Evolutionary conservation across 352 stramenopile species (phyloP), one percentile per base, ranked within the genome.

Genomic region (Blastocystis sp.): DNA sequence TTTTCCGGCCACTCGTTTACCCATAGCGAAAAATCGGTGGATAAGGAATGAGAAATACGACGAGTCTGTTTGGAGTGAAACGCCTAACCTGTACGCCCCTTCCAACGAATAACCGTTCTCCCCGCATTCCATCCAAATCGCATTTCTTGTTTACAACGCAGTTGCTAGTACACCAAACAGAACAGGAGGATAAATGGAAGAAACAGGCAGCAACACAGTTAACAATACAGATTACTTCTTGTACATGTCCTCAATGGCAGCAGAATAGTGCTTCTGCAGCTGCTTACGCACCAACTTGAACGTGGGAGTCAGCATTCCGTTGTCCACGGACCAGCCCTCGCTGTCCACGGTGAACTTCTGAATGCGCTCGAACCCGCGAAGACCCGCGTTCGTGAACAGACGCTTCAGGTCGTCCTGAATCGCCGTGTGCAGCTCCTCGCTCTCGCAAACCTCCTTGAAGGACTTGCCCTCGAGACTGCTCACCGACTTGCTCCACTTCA

Each of bases 271-370:
- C 66, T 94, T 92, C 50, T 93, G 92, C 19, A 95, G 92, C 88
- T 97, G 91, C 41, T 93, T 93, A 0, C 96, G 93, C 92, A 98
- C 98, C 90, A 98, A 93, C 91, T 98, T 98, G 92, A 98, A 98
- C 1, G 96, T 98, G 21, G 96, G 96, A 19, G 96, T 98, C 41
- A 97, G 91, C 45, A 98, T 92, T 70, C 94, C 93, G 91, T 97
- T 98, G 62, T 98, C 95, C 13, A 95, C 92, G 0, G 92, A 94
- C 91, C 98, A 98, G 12, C 94, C 91, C 51, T 95, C 93, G 4
- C 93, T 79, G 90, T 96, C 92, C 55, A 98, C 82, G 80, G 95
- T 91, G 26, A 98, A 91, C 55, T 94, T 95, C 62, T 94, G 93
- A 3, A 97, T 93, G 21, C 93, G 94, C 92, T 98, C 96, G 88